Conservation (phyloP, 2,329 filamentous ascomycete species). For the Ophiostoma triangulosporum region DNA sequence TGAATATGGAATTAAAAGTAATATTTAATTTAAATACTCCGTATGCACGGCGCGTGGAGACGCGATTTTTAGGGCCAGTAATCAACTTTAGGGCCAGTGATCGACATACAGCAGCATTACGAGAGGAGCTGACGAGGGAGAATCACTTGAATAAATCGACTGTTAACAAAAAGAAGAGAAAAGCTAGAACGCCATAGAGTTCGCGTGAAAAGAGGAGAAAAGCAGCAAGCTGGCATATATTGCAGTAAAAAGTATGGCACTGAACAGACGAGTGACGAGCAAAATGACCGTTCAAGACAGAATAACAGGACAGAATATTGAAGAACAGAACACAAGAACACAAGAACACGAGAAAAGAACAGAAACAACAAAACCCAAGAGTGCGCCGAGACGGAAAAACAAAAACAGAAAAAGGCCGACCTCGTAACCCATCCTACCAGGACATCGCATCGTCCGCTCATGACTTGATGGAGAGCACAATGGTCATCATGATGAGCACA, state of each 20-base stretch:
- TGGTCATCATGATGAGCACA: conserved; percentile 40
- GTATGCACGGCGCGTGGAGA: not conserved
- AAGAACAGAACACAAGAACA: not conserved
- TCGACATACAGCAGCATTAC: too few relatives aligned
- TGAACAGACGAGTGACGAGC: too few relatives aligned
- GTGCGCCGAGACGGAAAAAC: not conserved
- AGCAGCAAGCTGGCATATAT: not conserved
- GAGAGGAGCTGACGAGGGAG: too few relatives aligned
- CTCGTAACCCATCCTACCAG: too few relatives aligned
- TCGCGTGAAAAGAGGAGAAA: not conserved
- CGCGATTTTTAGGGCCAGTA: not conserved
- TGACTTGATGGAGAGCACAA: conserved; percentile 37
- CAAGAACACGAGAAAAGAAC: not conserved
- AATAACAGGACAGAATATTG: too few relatives aligned
- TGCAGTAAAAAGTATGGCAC: not conserved
- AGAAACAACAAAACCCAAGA: not conserved
- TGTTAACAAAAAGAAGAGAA: not conserved
- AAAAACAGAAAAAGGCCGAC: not conserved
- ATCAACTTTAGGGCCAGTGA: too few relatives aligned
- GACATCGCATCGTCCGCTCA: not conserved
- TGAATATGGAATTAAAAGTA: not conserved
- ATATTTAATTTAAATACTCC: not conserved
- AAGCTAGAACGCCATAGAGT: not conserved
- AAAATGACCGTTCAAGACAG: not conserved
- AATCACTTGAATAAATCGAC: too few relatives aligned